These are phyloP conservation scores for Tolypocladium capitatum DNA, from an alignment of 2,329 filamentous ascomycete species.

Conservation along the genomic window DNA sequence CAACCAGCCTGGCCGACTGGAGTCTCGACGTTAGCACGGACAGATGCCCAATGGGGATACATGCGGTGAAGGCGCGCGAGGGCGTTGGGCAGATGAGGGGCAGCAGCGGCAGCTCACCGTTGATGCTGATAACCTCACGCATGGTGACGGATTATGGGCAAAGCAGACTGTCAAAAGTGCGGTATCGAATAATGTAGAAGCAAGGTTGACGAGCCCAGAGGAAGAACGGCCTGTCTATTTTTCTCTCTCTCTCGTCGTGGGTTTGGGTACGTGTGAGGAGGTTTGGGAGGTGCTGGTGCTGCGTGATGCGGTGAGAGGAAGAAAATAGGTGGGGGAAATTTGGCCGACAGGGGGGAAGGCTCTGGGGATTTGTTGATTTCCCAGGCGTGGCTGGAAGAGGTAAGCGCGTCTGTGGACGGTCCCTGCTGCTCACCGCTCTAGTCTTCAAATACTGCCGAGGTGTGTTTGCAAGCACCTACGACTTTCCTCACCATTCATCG, in stretches of 20 bases:
- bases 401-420: slow-evolving; percentile 18
- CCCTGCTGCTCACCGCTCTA: slow-evolving; percentile 8
- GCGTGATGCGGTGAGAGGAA: slow-evolving; percentile 13
- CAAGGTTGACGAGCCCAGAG: slow-evolving; percentile 10
- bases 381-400: slow-evolving; percentile 18
- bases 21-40: slow-evolving; percentile 37
- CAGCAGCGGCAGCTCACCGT: slow-evolving; percentile 57
- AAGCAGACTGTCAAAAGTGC: slow-evolving; percentile 6
- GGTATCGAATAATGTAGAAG: slow-evolving; percentile 10
- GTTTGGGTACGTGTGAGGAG: slow-evolving; percentile 9
- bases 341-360: slow-evolving; percentile 22
- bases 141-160: slow-evolving; percentile 45
- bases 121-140: slow-evolving; percentile 99
- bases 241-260: slow-evolving; percentile 5
- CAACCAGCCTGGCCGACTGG: slow-evolving; percentile 99
- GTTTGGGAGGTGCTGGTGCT: slow-evolving; percentile 11
- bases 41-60: not conserved
- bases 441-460: slow-evolving; percentile 1
- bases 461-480: too few species aligned
- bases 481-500: too few species aligned
- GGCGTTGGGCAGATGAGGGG: slow-evolving; percentile 17
- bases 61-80: slow-evolving; percentile 7
- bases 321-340: slow-evolving; percentile 36
- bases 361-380: slow-evolving; percentile 26
- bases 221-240: slow-evolving; percentile 9